A percentile compares a stretch with the other conserved stretches of the same genome.
phyloP scores from a whole-genome alignment of 2,329 filamentous ascomycete genomes.

The Apiospora marii region DNA sequence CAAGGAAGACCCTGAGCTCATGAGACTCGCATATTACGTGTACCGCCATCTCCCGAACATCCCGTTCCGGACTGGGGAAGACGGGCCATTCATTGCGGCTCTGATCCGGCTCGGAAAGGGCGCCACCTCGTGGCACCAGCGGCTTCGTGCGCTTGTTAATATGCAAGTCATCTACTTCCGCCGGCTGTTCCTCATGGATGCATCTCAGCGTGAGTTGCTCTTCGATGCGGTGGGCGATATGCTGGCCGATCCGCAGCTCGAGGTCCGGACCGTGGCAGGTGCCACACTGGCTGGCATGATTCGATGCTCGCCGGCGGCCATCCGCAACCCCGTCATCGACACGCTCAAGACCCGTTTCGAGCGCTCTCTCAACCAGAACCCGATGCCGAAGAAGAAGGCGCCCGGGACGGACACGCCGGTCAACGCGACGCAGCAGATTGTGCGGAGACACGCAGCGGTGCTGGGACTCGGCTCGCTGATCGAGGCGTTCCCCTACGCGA shows the following conservation, averaged over 20 bases:
- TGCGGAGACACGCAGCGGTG: constrained; percentile 88
- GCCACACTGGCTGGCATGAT: constrained; percentile 97
- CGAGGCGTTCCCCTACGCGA: constrained; percentile 95
- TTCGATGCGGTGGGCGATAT: constrained; percentile 96
- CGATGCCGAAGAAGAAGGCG: constrained; percentile 78
- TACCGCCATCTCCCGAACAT: constrained; percentile 97
- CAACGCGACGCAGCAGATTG: constrained; percentile 77
- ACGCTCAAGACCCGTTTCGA: constrained; percentile 83
- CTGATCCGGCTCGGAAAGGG: constrained; percentile 88
- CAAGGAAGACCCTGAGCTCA: constrained; percentile 96
- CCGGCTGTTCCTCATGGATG: constrained; percentile 84
- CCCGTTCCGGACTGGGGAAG: constrained; percentile 86
- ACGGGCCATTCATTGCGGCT: constrained; percentile 82
- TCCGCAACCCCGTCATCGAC: constrained; percentile 80
- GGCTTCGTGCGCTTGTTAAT: constrained; percentile 92
- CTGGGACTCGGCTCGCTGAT: constrained; percentile 89
- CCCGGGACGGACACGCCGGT: constrained; percentile 74
- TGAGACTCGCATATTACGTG: constrained; percentile 93
- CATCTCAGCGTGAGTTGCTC: constrained; percentile 77
- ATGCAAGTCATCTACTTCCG: constrained; percentile 99
- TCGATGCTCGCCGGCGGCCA: constrained; percentile 83
- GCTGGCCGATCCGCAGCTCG: constrained; percentile 89
- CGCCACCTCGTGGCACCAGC: constrained; percentile 92
- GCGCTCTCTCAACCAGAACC: constrained; percentile 78
- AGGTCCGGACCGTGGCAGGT: constrained; percentile 92